These are phyloP conservation scores for Heritiera littoralis DNA, from an alignment of 345 rosid genomes.

Conservation along the genomic window DNA sequence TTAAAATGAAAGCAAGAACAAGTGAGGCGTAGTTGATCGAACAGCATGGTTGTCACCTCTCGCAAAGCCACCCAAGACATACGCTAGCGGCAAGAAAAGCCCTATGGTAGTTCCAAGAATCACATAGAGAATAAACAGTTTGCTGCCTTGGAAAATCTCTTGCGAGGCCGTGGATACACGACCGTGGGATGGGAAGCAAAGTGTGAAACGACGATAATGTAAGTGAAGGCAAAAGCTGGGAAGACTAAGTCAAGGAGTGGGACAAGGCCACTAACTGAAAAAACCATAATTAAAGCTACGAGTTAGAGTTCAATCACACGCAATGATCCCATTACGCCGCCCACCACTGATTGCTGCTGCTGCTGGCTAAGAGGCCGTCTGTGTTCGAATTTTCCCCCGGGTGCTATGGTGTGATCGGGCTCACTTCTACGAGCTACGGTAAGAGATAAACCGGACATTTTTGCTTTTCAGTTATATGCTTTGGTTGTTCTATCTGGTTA, in stretches of 20 bases:
- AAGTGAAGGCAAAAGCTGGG: conserved; percentile 69
- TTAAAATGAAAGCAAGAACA: conserved; percentile 85
- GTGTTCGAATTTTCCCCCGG: conserved; percentile 27
- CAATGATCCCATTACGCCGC: conserved; percentile 72
- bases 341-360: conserved; percentile 35
- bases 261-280: conserved; percentile 87
- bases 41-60: conserved; percentile 78
- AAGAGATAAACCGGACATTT: conserved; percentile 78
- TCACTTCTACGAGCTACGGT: conserved; percentile 56
- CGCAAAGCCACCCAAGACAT: conserved; percentile 87
- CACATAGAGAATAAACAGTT: conserved; percentile 60
- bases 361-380: conserved; percentile 17
- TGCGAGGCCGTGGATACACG: conserved; percentile 28
- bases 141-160: conserved; percentile 66
- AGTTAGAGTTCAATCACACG: conserved; percentile 84
- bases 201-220: conserved; percentile 57
- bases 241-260: conserved; percentile 76
- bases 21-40: conserved; percentile 76
- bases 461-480: neutral
- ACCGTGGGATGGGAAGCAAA: conserved; percentile 69
- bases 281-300: conserved; percentile 84
- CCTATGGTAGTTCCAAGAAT: conserved; percentile 70
- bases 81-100: conserved; percentile 80
- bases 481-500: neutral
- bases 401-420: conserved; percentile 29